Evolutionary conservation across 805 yeast genomes (phyloP).

Genomic region (Cyberlindnera saturnus): DNA sequence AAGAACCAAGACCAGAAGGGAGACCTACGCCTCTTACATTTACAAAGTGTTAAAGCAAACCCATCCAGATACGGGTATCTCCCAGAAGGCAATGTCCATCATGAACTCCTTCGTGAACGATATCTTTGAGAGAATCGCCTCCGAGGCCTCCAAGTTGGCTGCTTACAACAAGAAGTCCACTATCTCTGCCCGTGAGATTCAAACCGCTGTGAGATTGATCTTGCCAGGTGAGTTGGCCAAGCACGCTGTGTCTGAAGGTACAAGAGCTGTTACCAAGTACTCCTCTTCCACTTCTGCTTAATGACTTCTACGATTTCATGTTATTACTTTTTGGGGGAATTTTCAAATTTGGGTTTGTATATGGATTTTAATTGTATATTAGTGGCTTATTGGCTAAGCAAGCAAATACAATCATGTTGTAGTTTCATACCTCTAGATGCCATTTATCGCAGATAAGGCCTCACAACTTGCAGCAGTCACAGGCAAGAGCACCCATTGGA

Average conservation of each 20-base stretch:
- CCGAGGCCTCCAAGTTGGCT: conserved; percentile 97
- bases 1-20: conserved; percentile 95
- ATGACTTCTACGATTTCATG: conserved; percentile 7
- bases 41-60: conserved; percentile 98
- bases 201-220: conserved; percentile 96
- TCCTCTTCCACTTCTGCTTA: conserved; percentile 54
- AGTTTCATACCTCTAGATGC: neutral
- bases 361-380: conserved; percentile 10
- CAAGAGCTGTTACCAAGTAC: conserved; percentile 96
- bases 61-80: conserved; percentile 98
- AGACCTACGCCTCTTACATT: conserved; percentile 94
- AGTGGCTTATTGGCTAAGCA: conserved; percentile 2
- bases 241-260: conserved; percentile 98
- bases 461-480: conserved; percentile 1
- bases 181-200: conserved; percentile 96
- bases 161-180: conserved; percentile 98
- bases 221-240: conserved; percentile 98
- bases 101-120: conserved; percentile 98
- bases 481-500: conserved; percentile 73
- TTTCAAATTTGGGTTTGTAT: conserved; percentile 5
- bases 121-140: conserved; percentile 95
- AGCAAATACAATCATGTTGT: neutral
- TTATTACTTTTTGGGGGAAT: conserved; percentile 4
- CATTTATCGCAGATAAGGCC: neutral
- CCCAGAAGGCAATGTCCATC: conserved; percentile 97